Conservation (phyloP, 148 eudicot genomes). For the Talinum fruticosum region DNA sequence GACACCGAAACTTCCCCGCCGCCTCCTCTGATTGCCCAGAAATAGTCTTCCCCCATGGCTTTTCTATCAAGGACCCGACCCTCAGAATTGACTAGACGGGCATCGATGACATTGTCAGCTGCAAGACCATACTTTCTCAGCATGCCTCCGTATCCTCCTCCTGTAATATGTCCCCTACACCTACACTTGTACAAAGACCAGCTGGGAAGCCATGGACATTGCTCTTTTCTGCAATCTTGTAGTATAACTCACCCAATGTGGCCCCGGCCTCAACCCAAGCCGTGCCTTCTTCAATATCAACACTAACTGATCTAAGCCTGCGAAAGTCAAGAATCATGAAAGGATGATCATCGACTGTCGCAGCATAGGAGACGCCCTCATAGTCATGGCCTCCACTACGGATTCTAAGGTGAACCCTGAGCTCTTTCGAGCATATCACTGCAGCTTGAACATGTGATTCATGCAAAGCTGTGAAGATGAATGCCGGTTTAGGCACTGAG, state of each 20-base stretch:
- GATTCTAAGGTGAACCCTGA: background rate
- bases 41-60: background rate
- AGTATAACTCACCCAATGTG: background rate
- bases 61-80: background rate
- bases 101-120: background rate
- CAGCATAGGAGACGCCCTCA: background rate
- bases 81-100: background rate
- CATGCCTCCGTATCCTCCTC: background rate
- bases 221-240: background rate
- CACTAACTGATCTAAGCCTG: background rate
- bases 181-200: background rate
- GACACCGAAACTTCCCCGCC: constrained; percentile 11
- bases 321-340: background rate
- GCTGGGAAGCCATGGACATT: background rate
- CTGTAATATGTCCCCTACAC: background rate
- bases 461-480: background rate
- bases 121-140: background rate
- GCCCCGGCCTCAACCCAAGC: background rate
- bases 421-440: background rate
- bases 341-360: background rate
- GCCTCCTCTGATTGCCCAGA: background rate
- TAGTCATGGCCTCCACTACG: constrained; percentile 9
- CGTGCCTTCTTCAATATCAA: background rate
- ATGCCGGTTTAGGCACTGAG: background rate
- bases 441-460: constrained; percentile 9